Percentiles rank a stretch among this genome's conserved stretches.
Evolutionary conservation across 176 grass and related monocot species (phyloP).

Genomic region (Lolium rigidum): DNA sequence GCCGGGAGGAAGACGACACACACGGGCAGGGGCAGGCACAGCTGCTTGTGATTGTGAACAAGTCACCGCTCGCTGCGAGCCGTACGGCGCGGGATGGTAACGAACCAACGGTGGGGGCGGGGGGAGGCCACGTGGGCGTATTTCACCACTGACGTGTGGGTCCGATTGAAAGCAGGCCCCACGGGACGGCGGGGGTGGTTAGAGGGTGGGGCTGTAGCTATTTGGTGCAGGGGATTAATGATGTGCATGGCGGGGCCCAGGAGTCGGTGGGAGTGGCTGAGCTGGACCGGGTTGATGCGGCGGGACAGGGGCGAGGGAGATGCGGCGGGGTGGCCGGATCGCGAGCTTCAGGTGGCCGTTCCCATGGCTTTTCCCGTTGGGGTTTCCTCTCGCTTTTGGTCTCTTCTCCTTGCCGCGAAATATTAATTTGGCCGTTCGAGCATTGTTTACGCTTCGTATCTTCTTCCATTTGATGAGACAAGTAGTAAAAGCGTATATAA

Average conservation of each 20-base stretch:
- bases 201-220: not conserved
- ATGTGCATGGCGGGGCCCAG: constrained; percentile 12
- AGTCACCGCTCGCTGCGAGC: not conserved
- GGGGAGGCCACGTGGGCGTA: not conserved
- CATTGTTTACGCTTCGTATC: too few species aligned
- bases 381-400: too few species aligned
- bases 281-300: constrained; percentile 32
- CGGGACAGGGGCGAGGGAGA: not conserved
- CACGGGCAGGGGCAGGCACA: too few species aligned
- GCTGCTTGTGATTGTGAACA: not conserved
- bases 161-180: not conserved
- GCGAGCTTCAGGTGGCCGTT: not conserved
- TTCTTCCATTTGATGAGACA: too few species aligned
- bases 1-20: constrained; percentile 47
- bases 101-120: not conserved
- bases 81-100: constrained; percentile 7
- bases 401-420: too few species aligned
- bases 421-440: too few species aligned
- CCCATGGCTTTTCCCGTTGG: too few species aligned
- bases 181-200: not conserved
- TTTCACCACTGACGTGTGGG: constrained; percentile 11
- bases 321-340: not conserved
- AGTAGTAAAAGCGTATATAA: too few species aligned
- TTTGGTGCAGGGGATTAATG: not conserved
- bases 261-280: constrained; percentile 33